phyloP scores from a whole-genome alignment of 495 filamentous ascomycete genomes.

The Achaetomiella virescens region DNA sequence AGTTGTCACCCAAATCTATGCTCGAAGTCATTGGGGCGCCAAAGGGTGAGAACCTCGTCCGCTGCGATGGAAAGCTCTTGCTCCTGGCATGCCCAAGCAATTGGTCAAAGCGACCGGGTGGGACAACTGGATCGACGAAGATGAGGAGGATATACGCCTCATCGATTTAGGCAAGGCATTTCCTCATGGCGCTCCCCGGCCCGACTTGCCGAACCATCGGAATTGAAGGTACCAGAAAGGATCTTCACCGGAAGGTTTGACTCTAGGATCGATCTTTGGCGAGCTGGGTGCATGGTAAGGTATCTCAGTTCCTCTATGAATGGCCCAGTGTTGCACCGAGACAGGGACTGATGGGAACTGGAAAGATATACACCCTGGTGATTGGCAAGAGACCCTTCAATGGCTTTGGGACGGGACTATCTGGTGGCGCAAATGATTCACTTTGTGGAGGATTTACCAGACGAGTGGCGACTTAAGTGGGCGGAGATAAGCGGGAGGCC shows the following conservation, averaged over 20 bases:
- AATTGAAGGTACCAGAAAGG: conserved; percentile 38
- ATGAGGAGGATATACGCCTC: conserved; percentile 37
- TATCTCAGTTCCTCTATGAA: no score
- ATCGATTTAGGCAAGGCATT: conserved; percentile 45
- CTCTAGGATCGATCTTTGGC: conserved; percentile 42
- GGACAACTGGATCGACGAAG: conserved; percentile 33
- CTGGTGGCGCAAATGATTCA: conserved; percentile 19
- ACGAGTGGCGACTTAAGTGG: conserved; percentile 13
- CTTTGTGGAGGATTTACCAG: conserved; percentile 19
- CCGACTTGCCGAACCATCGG: conserved; percentile 32
- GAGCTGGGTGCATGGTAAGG: conserved; percentile 37
- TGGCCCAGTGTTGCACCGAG: no score
- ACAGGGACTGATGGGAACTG: background rate
- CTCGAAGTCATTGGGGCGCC: conserved; percentile 34
- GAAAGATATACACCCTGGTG: background rate
- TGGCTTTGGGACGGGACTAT: background rate
- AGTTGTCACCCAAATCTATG: conserved; percentile 26
- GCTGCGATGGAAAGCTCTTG: conserved; percentile 30
- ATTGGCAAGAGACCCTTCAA: background rate
- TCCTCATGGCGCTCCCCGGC: conserved; percentile 19
- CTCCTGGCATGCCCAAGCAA: conserved; percentile 32
- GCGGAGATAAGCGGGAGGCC: background rate
- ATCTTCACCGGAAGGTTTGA: conserved; percentile 38
- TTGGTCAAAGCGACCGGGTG: conserved; percentile 32
- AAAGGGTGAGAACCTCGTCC: conserved; percentile 30